Base-by-base conservation (phyloP, 306 rosid genomes). In the Rosa lucieae region DNA sequence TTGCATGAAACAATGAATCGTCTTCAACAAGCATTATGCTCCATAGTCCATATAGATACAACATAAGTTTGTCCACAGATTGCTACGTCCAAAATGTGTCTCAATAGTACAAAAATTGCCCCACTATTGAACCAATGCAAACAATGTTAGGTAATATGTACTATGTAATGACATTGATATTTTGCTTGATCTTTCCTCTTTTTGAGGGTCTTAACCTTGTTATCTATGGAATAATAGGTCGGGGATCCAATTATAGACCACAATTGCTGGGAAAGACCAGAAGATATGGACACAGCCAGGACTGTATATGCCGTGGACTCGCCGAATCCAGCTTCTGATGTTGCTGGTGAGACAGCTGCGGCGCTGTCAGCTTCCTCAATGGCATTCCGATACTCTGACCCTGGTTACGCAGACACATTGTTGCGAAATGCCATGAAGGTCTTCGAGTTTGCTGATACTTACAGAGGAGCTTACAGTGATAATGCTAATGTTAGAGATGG, bases 381-480 rank as follows among this genome's bases (percentile, higher is more conserved):
- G 84, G 97, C 86, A 2, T 94, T 92, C 81, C 83, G 89, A 46
- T 87, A 93, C n/a, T 81, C 88, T 2, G 96, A 94, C 23, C 93
- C 94, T 0, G 90, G 83, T 5, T 92, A 94, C 42, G 84, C 99
- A 0, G 90, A 90, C 37, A 92, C 97, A 26, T 80, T 94, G 82
- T 79, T 92, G 0, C 79, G 87, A 80, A 86, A 90, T 83, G 97
- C 97, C n/a, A 77, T 87, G 10, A 83, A 79, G 71, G 89, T 95
- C 10, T 94, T 94, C 77, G 85, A 87, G 82, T 91, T 81, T 70
- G 99, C 97, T 6, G 97, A 94, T 72, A 88, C 29, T 62, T 61
- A 91, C 43, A 86, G 97, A 77, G 99, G 99, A 67, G 97, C 99
- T 77, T 94, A 94, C 68, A 94, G 95, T 66, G 99, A 94, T 77